phyloP scores from a whole-genome alignment of 352 stramenopile species.

The Globisporangium middletonii region DNA sequence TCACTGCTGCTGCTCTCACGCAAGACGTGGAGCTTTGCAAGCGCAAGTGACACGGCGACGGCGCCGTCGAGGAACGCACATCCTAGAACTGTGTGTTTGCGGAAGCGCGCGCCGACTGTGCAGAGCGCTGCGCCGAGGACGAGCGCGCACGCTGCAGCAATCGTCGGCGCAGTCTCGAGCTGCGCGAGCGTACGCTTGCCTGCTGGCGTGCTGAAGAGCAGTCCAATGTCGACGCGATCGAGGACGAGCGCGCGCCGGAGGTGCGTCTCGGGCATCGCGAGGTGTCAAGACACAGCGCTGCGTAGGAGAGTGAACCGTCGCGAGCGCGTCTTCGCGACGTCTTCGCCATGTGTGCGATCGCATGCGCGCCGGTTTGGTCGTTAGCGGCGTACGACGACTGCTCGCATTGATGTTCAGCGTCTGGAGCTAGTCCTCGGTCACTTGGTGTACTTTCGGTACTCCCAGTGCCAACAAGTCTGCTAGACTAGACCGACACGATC shows the following conservation, averaged over 20 bases:
- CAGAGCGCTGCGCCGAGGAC: slow-evolving; percentile 13
- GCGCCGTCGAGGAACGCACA: slow-evolving; percentile 23
- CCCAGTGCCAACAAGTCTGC: too few species aligned
- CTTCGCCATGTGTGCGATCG: too few species aligned
- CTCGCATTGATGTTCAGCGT: too few species aligned
- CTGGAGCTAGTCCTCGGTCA: too few species aligned
- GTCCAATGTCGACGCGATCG: slow-evolving; percentile 12
- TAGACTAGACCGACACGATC: too few species aligned
- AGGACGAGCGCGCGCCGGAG: slow-evolving; percentile 3
- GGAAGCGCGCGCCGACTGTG: slow-evolving; percentile 13
- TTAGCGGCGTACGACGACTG: too few species aligned
- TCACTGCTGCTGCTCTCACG: background rate
- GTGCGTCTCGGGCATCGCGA: background rate
- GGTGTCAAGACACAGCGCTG: too few species aligned
- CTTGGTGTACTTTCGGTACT: too few species aligned
- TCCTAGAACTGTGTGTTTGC: slow-evolving; percentile 11
- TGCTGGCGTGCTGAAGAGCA: slow-evolving; percentile 13
- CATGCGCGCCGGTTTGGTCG: too few species aligned
- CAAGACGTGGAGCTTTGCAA: slow-evolving; percentile 11
- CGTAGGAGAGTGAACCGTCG: too few species aligned
- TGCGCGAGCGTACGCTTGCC: slow-evolving; percentile 10
- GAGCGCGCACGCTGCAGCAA: slow-evolving; percentile 11
- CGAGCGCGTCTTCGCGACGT: too few species aligned
- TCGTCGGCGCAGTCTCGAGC: slow-evolving; percentile 16
- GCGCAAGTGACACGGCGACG: slow-evolving; percentile 11